Evolutionary conservation across 805 yeast genomes (phyloP), one percentile per base, ranked within the genome.

Genomic region (Zygosaccharomyces gambellarensis): DNA sequence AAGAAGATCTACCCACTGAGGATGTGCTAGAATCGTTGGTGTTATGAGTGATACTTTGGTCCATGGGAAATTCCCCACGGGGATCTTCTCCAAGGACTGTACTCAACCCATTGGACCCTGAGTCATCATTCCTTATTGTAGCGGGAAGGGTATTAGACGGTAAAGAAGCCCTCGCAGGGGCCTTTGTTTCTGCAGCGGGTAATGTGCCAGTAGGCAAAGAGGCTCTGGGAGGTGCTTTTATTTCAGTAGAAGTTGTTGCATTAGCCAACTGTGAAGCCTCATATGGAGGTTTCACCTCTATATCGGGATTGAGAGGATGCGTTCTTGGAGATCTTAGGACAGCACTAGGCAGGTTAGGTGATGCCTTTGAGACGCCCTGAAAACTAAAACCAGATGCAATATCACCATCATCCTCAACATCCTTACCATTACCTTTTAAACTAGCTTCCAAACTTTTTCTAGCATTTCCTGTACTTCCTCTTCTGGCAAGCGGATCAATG

Each of bases 341-440:
- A 9, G 72, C 57, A 17, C 59, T 61, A 9, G 74, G 73, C 60
- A 70, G 60, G 39, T 62, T 57, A 12, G 67, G 61, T 7, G 70
- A 65, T 6, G 54, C 52, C 5, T 47, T 46, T 3, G 50, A 45
- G 8, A 49, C 49, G 5, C 73, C 75, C 23, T 57, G 57, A 47
- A 70, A 71, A 40, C 53, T 52, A 45, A 70, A 70, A 1, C 52
- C 58, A 25, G 56, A 58, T 4, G 67, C 67, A 12, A 69, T 56
- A 49, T 70, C 73, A 29, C 58, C 65, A 21, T 62, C 64, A 19
- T 45, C 52, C 7, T 49, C 52, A 19, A 49, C 54, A 3, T 46
- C 50, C 5, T 32, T 50, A 12, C 47, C 41, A 29, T 30, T 45
- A 14, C 22, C 32, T 14, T 43, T 39, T 3, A 36, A 25, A 23